A percentile compares a stretch with the other conserved stretches of the same genome.
Evolutionary conservation across 2,329 filamentous ascomycete species (phyloP).

Genomic region (Fusarium odoratissimum): DNA sequence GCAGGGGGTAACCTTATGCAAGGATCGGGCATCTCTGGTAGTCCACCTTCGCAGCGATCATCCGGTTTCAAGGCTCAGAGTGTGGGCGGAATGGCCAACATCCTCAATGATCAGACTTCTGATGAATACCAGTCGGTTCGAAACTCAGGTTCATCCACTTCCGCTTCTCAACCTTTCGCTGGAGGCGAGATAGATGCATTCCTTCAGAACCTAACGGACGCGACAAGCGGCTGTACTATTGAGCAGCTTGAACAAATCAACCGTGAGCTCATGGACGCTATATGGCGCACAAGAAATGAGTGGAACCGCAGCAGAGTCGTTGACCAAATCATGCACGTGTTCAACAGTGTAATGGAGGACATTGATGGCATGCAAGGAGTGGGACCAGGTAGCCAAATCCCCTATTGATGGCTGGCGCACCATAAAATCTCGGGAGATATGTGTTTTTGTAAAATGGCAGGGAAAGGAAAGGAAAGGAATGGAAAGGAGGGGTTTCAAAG

Average conservation of each 20-base stretch:
- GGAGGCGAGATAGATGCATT: slow-evolving; percentile 68
- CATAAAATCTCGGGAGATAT: neutral
- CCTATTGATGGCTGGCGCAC: slow-evolving; percentile 17
- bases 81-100: slow-evolving; percentile 46
- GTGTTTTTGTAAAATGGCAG: slow-evolving; percentile 16
- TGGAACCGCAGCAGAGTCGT: slow-evolving; percentile 86
- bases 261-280: slow-evolving; percentile 86
- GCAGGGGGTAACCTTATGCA: slow-evolving; percentile 51
- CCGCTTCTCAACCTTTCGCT: slow-evolving; percentile 59
- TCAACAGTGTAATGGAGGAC: slow-evolving; percentile 79
- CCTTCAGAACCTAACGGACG: slow-evolving; percentile 70
- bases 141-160: slow-evolving; percentile 53
- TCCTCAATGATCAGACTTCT: slow-evolving; percentile 55
- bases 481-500: slow-evolving; percentile 22
- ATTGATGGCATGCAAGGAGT: slow-evolving; percentile 68
- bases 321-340: slow-evolving; percentile 71
- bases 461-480: neutral
- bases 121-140: slow-evolving; percentile 50
- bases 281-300: slow-evolving; percentile 83
- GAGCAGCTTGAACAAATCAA: slow-evolving; percentile 97
- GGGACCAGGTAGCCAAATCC: slow-evolving; percentile 57
- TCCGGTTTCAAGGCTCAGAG: slow-evolving; percentile 50
- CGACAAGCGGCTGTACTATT: slow-evolving; percentile 82
- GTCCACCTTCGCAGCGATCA: slow-evolving; percentile 52
- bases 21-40: slow-evolving; percentile 46